Base-by-base conservation (phyloP, 177 flowering plant genomes). In the Vitis hybrid region DNA sequence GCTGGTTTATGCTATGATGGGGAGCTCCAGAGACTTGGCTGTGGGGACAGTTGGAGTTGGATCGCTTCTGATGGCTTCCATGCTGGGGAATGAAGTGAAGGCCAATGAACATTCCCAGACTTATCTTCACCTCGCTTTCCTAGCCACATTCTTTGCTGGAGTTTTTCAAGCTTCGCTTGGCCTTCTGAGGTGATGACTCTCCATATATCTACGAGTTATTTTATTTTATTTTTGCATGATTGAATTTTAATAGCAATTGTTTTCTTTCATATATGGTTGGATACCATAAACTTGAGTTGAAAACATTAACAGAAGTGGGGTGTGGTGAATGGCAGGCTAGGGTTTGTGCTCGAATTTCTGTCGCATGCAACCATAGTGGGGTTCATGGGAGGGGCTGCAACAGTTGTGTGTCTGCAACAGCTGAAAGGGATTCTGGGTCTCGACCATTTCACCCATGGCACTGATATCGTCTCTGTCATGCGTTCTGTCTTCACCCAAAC, bases 31-130 rank as follows among this genome's bases (percentile, higher is more conserved):
- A 72, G 97, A 93, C 72, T 75, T 93, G 77, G 98, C 97, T 0
- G 95, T 93, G 18, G 98, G 97, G 62, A 93, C 98, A 0, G 98
- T 93, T 51, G 97, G 97, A 0, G 93, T 93, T 11, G 98, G 84
- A 2, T 93, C 98, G 2, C 85, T 93, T 40, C 86, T 93, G 1
- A 83, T 76, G 9, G 92, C 85, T n/a, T 81, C 97, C 0, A 90
- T 93, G 97, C 40, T 93, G 68, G 88, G 93, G 3, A 68, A 52
- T 3, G 97, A 77, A 56, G 94, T 93, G 23, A 76, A 85, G 65
- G 76, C 88, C 2, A 52, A 1, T 18, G 88, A 85, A 64, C 78
- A 91, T 40, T 97, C 95, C 0, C 74, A 30, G 57, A 87, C 89
- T 2, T 93, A 88, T 76, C 87, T 93, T 62, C 91, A 93, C n/a